These are phyloP conservation scores for Colletotrichum kahawae DNA, from an alignment of 2,329 filamentous ascomycete genomes.

Conservation along the genomic window DNA sequence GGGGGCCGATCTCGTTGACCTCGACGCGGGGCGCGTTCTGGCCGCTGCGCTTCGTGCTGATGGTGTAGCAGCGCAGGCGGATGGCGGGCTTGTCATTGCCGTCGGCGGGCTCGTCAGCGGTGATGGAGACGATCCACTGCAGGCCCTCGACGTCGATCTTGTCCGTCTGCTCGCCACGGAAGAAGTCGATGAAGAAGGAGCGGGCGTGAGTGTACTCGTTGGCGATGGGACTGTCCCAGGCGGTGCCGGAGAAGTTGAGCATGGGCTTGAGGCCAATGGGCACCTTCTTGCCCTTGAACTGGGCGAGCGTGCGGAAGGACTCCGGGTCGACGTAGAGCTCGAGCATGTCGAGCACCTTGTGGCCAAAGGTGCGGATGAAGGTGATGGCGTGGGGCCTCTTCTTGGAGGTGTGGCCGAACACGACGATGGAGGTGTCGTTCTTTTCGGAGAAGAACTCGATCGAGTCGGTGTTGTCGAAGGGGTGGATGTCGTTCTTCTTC, in stretches of 20 bases:
- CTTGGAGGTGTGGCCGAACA: slow-evolving; percentile 87
- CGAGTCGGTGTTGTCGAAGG: slow-evolving; percentile 87
- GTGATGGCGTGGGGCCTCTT: slow-evolving; percentile 94
- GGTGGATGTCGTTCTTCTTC: slow-evolving; percentile 96
- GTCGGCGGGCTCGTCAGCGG: slow-evolving; percentile 67
- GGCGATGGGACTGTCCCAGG: slow-evolving; percentile 81
- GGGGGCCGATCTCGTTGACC: slow-evolving; percentile 92
- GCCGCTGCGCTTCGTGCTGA: slow-evolving; percentile 84
- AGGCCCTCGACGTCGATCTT: slow-evolving; percentile 95
- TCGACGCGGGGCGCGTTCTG: slow-evolving; percentile 90
- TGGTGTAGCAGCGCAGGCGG: slow-evolving; percentile 81
- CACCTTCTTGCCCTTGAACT: slow-evolving; percentile 79
- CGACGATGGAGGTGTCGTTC: slow-evolving; percentile 87
- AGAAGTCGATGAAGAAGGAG: slow-evolving; percentile 87
- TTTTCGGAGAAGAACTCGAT: slow-evolving; percentile 97
- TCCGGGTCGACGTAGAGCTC: slow-evolving; percentile 84
- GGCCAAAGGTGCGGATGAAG: slow-evolving; percentile 79
- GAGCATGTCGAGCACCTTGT: slow-evolving; percentile 93
- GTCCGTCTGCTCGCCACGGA: slow-evolving; percentile 75
- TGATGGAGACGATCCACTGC: slow-evolving; percentile 86
- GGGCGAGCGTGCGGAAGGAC: slow-evolving; percentile 70
- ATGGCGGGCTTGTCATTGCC: slow-evolving; percentile 57
- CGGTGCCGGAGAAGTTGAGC: slow-evolving; percentile 86
- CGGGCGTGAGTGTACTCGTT: slow-evolving; percentile 87
- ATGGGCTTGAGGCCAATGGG: slow-evolving; percentile 87